These are phyloP conservation scores for Sporothrix variecibatus DNA, from an alignment of 2,329 filamentous ascomycete species.

Conservation along the genomic window DNA sequence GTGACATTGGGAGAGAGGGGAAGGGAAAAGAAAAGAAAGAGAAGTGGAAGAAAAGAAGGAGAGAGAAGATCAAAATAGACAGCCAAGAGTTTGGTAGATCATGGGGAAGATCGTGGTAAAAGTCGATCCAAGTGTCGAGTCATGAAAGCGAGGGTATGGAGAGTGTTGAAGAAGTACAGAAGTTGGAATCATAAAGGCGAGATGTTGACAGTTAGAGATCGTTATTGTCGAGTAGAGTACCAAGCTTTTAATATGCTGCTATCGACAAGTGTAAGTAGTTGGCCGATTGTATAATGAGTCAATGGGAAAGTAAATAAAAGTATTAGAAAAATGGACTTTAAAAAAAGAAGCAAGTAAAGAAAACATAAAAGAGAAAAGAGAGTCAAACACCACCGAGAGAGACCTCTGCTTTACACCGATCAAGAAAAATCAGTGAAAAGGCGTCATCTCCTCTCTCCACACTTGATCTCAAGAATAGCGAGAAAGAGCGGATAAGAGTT, in stretches of 20 bases:
- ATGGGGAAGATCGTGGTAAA: not conserved
- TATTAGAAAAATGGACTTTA: not conserved
- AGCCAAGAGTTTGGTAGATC: not conserved
- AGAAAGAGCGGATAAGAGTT: not conserved
- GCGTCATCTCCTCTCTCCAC: not conserved
- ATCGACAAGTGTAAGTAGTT: not conserved
- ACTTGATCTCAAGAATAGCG: not conserved
- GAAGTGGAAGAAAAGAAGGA: not conserved
- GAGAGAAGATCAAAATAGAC: not conserved
- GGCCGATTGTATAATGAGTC: not conserved
- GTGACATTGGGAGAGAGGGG: not conserved
- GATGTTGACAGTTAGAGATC: not conserved
- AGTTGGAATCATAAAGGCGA: not conserved
- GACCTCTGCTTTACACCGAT: not conserved
- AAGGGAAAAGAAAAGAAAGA: not conserved
- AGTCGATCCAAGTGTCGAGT: not conserved
- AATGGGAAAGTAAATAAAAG: not conserved
- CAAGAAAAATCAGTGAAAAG: not conserved
- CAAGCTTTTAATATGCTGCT: not conserved
- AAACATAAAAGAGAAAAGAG: not conserved
- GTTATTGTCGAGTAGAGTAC: not conserved
- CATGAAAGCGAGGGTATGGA: not conserved
- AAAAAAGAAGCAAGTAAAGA: no score
- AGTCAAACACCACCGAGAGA: not conserved
- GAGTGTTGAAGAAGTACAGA: not conserved